Evolutionary conservation across 1,284 basidiomycete species (phyloP).

Genomic region (Moesziomyces aphidis): DNA sequence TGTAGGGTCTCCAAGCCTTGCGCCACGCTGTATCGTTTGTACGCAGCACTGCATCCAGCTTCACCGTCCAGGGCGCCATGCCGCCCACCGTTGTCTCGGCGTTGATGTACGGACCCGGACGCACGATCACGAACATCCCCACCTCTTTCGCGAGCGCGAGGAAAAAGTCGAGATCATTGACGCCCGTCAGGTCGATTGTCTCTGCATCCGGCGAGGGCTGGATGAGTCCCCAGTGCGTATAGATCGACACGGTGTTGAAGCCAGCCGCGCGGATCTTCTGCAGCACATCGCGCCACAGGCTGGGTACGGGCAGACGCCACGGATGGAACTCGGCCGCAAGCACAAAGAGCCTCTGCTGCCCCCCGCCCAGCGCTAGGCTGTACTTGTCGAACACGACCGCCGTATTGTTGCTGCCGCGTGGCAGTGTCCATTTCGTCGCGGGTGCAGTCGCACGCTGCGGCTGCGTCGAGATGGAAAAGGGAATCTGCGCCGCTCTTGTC

Average conservation of each 20-base stretch:
- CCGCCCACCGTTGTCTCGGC: constrained; percentile 80
- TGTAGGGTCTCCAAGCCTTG: constrained; percentile 78
- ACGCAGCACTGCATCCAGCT: constrained; percentile 76
- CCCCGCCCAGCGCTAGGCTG: constrained; percentile 35
- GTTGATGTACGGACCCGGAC: constrained; percentile 76
- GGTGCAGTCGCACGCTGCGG: neutral
- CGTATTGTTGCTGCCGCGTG: constrained; percentile 28
- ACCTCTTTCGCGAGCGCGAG: constrained; percentile 72
- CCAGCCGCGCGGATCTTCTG: constrained; percentile 84
- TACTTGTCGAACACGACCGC: constrained; percentile 50
- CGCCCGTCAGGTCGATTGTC: constrained; percentile 76
- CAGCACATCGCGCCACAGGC: constrained; percentile 82
- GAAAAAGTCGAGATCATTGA: constrained; percentile 78
- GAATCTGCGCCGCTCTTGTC: constrained; percentile 16
- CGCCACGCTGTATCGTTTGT: constrained; percentile 77
- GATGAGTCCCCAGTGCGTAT: constrained; percentile 76
- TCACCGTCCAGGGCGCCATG: constrained; percentile 79
- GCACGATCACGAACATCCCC: constrained; percentile 76
- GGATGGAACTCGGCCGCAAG: constrained; percentile 77
- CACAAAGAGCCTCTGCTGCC: constrained; percentile 37
- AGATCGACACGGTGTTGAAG: constrained; percentile 72
- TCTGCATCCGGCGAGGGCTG: constrained; percentile 78
- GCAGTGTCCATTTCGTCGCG: constrained; percentile 24
- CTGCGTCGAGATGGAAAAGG: constrained; percentile 11
- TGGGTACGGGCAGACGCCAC: constrained; percentile 81